Conservation (phyloP, 257 asterid species). For the Ilex aquifolium region DNA sequence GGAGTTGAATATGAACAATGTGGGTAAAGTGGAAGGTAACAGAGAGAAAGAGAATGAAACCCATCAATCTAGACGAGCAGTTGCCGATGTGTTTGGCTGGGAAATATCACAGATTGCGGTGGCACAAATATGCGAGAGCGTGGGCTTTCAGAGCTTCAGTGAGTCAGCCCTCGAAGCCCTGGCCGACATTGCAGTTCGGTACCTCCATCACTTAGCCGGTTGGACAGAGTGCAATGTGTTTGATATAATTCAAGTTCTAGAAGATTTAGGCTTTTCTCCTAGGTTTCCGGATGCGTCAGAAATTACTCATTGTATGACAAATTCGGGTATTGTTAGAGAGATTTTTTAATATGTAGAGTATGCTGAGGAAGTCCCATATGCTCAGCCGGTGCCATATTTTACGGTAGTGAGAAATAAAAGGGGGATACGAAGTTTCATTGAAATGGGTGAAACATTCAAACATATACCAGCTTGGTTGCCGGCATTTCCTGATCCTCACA, state of each 20-base stretch:
- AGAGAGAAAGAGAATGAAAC: conserved; percentile 24
- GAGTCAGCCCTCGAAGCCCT: conserved; percentile 89
- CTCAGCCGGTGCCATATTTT: conserved; percentile 65
- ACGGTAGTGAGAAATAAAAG: conserved; percentile 50
- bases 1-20: conserved; percentile 89
- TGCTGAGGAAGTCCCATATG: conserved; percentile 78
- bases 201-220: conserved; percentile 65
- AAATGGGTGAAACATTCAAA: conserved; percentile 71
- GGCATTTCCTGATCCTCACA: conserved; percentile 95
- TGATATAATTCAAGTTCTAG: conserved; percentile 64
- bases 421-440: conserved; percentile 70
- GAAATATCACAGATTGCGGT: conserved; percentile 63
- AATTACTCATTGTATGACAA: conserved; percentile 34
- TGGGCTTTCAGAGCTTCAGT: conserved; percentile 74
- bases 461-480: conserved; percentile 93
- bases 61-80: conserved; percentile 31
- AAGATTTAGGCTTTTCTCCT: conserved; percentile 52
- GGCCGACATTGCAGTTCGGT: conserved; percentile 65
- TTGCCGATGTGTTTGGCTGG: conserved; percentile 50
- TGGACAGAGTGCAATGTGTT: conserved; percentile 70
- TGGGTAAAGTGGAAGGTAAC: conserved; percentile 65
- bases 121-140: conserved; percentile 69
- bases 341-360: conserved; percentile 50
- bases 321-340: conserved; percentile 51
- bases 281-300: conserved; percentile 61